Evolutionary conservation across 441 rosid genomes (phyloP).

Genomic region (Theobroma grandiflorum): DNA sequence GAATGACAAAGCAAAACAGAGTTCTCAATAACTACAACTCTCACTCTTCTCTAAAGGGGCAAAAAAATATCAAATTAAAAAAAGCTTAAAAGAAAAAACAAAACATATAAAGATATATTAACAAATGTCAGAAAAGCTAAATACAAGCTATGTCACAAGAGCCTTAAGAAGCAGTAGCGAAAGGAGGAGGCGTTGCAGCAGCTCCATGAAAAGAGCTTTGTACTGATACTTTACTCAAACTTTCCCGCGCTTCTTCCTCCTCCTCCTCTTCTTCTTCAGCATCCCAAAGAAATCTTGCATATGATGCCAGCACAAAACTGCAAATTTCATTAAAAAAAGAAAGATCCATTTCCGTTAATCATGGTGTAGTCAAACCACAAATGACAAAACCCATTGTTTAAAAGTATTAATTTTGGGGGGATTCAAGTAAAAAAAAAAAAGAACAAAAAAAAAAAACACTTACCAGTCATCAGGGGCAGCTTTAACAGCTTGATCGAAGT

Average conservation of each 20-base stretch:
- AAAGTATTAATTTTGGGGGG: background rate
- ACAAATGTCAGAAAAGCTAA: constrained; percentile 38
- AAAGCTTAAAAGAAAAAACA: constrained; percentile 1
- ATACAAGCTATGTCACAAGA: constrained; percentile 39
- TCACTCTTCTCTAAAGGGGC: constrained; percentile 4
- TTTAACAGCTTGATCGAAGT: constrained; percentile 80
- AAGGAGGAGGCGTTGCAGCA: constrained; percentile 34
- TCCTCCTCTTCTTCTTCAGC: constrained; percentile 61
- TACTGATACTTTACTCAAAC: constrained; percentile 35
- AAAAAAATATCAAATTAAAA: background rate
- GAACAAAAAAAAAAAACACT: constrained; percentile 20
- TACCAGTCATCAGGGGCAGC: constrained; percentile 86
- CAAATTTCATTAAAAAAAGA: constrained; percentile 31
- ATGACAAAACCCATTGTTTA: background rate
- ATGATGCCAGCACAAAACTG: constrained; percentile 86
- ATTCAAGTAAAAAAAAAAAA: background rate
- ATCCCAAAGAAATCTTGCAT: constrained; percentile 91
- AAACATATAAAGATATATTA: background rate
- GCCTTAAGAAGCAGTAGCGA: constrained; percentile 55
- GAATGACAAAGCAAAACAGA: constrained; percentile 8
- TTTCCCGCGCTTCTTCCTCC: constrained; percentile 37
- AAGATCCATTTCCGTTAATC: background rate
- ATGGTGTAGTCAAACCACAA: background rate
- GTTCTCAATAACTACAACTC: constrained; percentile 21
- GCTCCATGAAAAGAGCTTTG: constrained; percentile 44